Percentiles rank a stretch among this genome's conserved stretches.
These are phyloP conservation scores for Vanilla planifolia DNA, from an alignment of 106 monocot genomes.

Conservation along the genomic window DNA sequence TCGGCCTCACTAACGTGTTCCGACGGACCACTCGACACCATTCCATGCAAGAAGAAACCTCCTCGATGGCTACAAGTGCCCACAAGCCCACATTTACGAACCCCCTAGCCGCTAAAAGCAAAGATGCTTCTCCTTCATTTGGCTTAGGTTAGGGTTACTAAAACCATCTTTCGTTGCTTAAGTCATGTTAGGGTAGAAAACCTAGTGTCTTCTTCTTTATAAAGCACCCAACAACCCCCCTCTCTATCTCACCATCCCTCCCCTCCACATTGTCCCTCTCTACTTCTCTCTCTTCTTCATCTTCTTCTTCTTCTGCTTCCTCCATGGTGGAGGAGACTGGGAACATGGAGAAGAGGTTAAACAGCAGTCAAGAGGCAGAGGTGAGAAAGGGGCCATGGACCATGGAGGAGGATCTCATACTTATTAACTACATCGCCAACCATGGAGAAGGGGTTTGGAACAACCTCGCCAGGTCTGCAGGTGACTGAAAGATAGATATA, in stretches of 20 bases:
- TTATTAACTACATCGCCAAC: slow-evolving; percentile 42
- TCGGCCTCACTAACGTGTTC: neutral
- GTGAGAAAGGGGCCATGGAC: slow-evolving; percentile 53
- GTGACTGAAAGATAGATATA: slow-evolving; percentile 8
- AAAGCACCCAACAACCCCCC: neutral
- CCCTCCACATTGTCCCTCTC: slow-evolving; percentile 2
- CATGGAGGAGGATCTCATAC: slow-evolving; percentile 45
- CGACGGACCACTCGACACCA: neutral
- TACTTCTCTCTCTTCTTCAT: neutral
- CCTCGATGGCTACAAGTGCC: neutral
- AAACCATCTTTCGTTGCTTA: too few species aligned
- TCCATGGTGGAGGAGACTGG: slow-evolving; percentile 16
- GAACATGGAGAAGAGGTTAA: slow-evolving; percentile 18
- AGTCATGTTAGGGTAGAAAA: too few species aligned
- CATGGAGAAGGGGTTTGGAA: slow-evolving; percentile 44
- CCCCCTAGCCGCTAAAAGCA: too few species aligned
- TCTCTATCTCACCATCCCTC: neutral
- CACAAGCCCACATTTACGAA: too few species aligned
- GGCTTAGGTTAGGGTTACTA: too few species aligned
- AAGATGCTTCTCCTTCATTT: too few species aligned
- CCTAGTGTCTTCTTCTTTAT: slow-evolving; percentile 4
- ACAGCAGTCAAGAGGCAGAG: slow-evolving; percentile 15
- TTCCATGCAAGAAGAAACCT: slow-evolving; percentile 3
- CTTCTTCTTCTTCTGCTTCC: neutral
- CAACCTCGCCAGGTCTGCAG: slow-evolving; percentile 32